Evolutionary conservation across 2,329 filamentous ascomycete species (phyloP), one percentile per base, ranked within the genome.

Genomic region (Scedosporium dehoogii): DNA sequence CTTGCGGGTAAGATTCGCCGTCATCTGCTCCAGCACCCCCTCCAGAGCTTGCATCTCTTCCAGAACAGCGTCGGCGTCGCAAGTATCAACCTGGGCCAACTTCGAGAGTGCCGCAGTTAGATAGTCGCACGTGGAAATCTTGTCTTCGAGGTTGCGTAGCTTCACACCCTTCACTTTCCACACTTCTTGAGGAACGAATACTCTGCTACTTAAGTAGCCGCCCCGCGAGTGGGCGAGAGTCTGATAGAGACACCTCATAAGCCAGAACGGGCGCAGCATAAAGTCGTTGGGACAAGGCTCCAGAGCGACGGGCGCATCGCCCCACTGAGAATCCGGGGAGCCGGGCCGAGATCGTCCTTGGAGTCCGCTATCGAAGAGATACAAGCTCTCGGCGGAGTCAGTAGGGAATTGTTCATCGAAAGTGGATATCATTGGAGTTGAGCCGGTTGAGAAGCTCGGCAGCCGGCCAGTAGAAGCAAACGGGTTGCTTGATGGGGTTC

Each of bases 161-260:
- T 96, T 97, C 61, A 97, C 92, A 29, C 91, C 92, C 71, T 93
- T 93, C 6, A 97, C 92, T 62, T 87, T 85, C 94, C 94, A 99
- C 3, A 94, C 91, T 70, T 97, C 92, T 60, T 90, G 85, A 5
- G 94, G 92, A 4, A 99, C 84, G 71, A 99, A 99, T 0, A 99
- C 82, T 69, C 92, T 92, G 23, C 87, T 93, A 61, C 92, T 96
- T 21, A 99, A 72, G 71, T 97, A 99, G 16, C 92, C 94, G 44
- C 94, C 94, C 25, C 91, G 86, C 2, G 93, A 91, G 70, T 99
- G 93, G 18, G 88, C 89, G 55, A 99, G 85, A 0, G 92, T 96
- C 72, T 97, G 91, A 71, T 94, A 96, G 27, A 99, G 81, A 65
- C 90, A 92, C 62, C 94, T 87, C 91, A 99, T 96, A 55, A 99